Evolutionary conservation across 176 grass and related monocot species (phyloP), one percentile per base, ranked within the genome.

Genomic region (Paspalum notatum): DNA sequence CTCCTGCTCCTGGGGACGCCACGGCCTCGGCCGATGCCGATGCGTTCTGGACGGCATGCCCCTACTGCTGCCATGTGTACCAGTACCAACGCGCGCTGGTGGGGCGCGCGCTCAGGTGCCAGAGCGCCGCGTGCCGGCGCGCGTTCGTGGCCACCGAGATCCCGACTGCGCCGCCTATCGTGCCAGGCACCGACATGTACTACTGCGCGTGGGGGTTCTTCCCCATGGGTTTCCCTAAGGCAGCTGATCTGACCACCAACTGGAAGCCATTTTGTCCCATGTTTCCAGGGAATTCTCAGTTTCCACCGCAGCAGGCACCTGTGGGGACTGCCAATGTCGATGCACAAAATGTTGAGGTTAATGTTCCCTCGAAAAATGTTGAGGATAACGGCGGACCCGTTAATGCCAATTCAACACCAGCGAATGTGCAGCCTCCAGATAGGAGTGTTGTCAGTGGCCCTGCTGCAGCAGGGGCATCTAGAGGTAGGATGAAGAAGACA

Each of bases 171-270:
- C 96, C 96, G 9, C 96, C 96, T 8, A 61, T 99, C 51, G 90
- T 99, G 37, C 96, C 92, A 0, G 96, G 90, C 61, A 99, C 92
- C 17, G 58, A 99, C 71, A 95, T 89, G 77, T 99, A 95, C 78
- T 93, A 95, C 79, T 95, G 88, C 62, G 73, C 92, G 1, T 99
- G 96, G 96, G 96, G 96, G 0, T 99, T 99, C 84, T 63, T 95
- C 71, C 96, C 96, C 0, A 80, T 99, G 71, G 96, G 92, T 3
- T 95, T 93, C 72, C 92, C 96, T 5, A 93, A 80, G 37, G 53
- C 82, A 4, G 58, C 91, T 26, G 89, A 98, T 84, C 18, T 98
- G 82, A 88, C 45, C 39, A 90, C 74, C 61, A 87, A 80, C 68
- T 95, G 96, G 96, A 95, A 82, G 71, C 96, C 96, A 21, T 95